Percentiles rank a stretch among this genome's conserved stretches.
phyloP scores from a whole-genome alignment of 352 stramenopile species.

The Phytophthora pluvialis region DNA sequence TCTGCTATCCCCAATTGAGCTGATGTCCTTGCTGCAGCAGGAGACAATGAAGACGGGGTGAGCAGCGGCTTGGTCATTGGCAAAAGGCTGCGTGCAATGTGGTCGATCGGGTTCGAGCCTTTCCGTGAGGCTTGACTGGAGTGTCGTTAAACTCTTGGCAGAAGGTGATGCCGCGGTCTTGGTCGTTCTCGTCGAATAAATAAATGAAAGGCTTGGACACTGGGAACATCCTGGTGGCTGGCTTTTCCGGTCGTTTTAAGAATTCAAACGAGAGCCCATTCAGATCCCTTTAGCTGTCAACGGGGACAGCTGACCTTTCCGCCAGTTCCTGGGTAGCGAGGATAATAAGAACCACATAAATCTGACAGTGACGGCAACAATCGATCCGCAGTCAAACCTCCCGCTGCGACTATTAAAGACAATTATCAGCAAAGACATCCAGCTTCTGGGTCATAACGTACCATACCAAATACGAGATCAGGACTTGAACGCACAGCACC shows the following conservation, averaged over 20 bases:
- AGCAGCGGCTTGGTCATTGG: slow-evolving; percentile 1
- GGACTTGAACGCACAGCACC: too few species aligned
- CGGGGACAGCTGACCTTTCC: background rate
- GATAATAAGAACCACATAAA: too few species aligned
- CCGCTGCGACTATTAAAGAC: too few species aligned
- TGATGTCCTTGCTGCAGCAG: background rate
- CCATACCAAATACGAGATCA: too few species aligned
- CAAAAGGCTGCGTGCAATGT: slow-evolving; percentile 1
- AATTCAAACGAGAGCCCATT: slow-evolving; percentile 12
- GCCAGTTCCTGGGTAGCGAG: background rate
- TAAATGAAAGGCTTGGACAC: slow-evolving; percentile 6
- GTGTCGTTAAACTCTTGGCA: background rate
- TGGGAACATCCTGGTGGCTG: background rate
- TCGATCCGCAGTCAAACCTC: too few species aligned
- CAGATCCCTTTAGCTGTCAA: background rate
- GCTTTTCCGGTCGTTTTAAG: background rate
- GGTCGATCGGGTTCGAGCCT: background rate
- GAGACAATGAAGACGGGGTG: background rate
- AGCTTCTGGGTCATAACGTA: too few species aligned
- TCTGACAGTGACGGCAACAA: too few species aligned
- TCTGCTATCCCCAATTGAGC: background rate
- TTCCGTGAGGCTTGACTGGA: background rate
- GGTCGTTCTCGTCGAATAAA: background rate
- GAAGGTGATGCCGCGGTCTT: background rate
- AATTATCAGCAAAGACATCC: too few species aligned